A percentile compares a stretch with the other conserved stretches of the same genome.
phyloP scores from a whole-genome alignment of 352 stramenopile genomes.

The Peronospora belbahrii region DNA sequence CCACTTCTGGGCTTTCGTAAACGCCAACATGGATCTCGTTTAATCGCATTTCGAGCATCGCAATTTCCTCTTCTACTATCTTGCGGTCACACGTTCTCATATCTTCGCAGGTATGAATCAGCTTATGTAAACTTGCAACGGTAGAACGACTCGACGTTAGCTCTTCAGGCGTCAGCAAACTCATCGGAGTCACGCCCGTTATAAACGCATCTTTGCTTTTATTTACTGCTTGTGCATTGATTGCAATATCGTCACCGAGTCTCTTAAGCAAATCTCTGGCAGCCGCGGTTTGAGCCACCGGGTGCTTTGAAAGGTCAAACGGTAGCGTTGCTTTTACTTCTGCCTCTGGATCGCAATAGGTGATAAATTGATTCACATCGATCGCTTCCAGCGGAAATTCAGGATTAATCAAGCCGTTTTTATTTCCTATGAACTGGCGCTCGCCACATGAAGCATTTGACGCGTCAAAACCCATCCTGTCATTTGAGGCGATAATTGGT shows the following conservation, averaged over 20 bases:
- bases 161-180: slow-evolving; percentile 23
- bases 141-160: slow-evolving; percentile 5
- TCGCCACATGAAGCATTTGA: slow-evolving; percentile 79
- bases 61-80: slow-evolving; percentile 46
- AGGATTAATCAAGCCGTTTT: slow-evolving; percentile 41
- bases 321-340: slow-evolving; percentile 57
- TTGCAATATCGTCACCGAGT: slow-evolving; percentile 89
- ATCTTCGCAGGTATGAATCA: slow-evolving; percentile 45
- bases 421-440: slow-evolving; percentile 27
- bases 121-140: slow-evolving; percentile 30
- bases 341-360: slow-evolving; percentile 60
- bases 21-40: slow-evolving; percentile 44
- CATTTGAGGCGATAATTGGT: slow-evolving; percentile 7
- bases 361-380: slow-evolving; percentile 61
- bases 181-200: slow-evolving; percentile 44
- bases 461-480: slow-evolving; percentile 37
- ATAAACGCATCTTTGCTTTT: slow-evolving; percentile 71
- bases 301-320: slow-evolving; percentile 90
- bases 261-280: slow-evolving; percentile 91
- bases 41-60: slow-evolving; percentile 35
- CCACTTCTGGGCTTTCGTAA: slow-evolving; percentile 12
- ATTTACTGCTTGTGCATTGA: slow-evolving; percentile 67
- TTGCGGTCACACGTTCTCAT: slow-evolving; percentile 47
- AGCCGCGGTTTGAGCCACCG: slow-evolving; percentile 87
- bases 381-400: slow-evolving; percentile 69